A percentile compares a stretch with the other conserved stretches of the same genome.
phyloP scores from a whole-genome alignment of 148 eudicot genomes.

The Spergularia marina region DNA sequence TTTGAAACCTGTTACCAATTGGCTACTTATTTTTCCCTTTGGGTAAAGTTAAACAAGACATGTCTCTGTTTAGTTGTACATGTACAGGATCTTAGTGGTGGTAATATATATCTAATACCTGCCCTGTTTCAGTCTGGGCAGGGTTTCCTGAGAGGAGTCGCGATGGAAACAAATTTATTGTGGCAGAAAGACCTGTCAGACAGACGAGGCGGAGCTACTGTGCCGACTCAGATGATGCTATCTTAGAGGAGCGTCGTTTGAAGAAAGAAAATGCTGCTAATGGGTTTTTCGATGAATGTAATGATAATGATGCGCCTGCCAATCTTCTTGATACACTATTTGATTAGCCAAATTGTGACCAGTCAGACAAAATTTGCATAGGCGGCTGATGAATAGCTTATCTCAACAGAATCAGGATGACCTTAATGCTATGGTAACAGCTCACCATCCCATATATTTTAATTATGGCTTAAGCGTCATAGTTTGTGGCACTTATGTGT shows the following conservation, averaged over 20 bases:
- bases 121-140: conserved; percentile 75
- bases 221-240: conserved; percentile 62
- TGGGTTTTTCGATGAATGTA: conserved; percentile 61
- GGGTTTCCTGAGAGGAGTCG: conserved; percentile 89
- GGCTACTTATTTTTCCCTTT: too few species aligned
- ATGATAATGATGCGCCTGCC: conserved; percentile 43
- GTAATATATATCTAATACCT: conserved; percentile 10
- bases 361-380: neutral
- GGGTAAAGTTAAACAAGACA: too few species aligned
- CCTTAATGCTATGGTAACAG: neutral
- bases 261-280: conserved; percentile 61
- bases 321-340: conserved; percentile 67
- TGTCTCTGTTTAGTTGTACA: neutral
- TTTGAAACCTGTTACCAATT: too few species aligned
- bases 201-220: conserved; percentile 49
- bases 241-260: conserved; percentile 68
- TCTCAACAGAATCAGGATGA: conserved; percentile 1
- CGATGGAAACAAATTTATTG: conserved; percentile 82
- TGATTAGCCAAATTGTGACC: conserved; percentile 23
- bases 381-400: neutral
- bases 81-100: neutral
- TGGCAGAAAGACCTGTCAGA: conserved; percentile 76
- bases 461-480: neutral
- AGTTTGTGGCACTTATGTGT: neutral
- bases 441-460: neutral